These are phyloP conservation scores for Bothriochloa decipiens DNA, from an alignment of 176 grass and related monocot species.

Conservation along the genomic window DNA sequence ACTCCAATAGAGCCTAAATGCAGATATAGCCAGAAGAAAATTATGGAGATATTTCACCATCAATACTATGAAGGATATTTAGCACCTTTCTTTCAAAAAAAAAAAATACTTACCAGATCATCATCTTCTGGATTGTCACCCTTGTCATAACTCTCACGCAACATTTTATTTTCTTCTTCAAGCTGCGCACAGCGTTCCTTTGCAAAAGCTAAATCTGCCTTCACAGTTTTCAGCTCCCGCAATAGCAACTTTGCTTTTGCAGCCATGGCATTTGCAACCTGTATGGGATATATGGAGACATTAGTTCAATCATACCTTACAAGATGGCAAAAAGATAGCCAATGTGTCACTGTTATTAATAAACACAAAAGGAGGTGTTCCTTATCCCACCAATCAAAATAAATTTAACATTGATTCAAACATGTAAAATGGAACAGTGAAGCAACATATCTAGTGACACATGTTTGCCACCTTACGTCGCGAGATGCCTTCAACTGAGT, in stretches of 20 bases:
- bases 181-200: slow-evolving; percentile 96
- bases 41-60: not conserved
- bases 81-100: not conserved
- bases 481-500: slow-evolving; percentile 99
- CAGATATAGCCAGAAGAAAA: not conserved
- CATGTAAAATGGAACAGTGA: slow-evolving; percentile 30
- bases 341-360: not conserved
- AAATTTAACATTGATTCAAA: slow-evolving; percentile 32
- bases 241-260: slow-evolving; percentile 96
- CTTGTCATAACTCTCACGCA: slow-evolving; percentile 81
- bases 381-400: slow-evolving; percentile 14
- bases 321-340: not conserved
- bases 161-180: slow-evolving; percentile 91
- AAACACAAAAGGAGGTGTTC: slow-evolving; percentile 27
- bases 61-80: not conserved
- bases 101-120: slow-evolving; percentile 69
- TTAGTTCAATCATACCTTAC: slow-evolving; percentile 20
- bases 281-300: slow-evolving; percentile 13
- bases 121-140: slow-evolving; percentile 88
- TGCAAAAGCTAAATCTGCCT: slow-evolving; percentile 91
- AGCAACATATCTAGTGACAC: slow-evolving; percentile 56
- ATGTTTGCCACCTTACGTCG: slow-evolving; percentile 99
- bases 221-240: slow-evolving; percentile 93
- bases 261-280: slow-evolving; percentile 99
- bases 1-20: slow-evolving; percentile 8